Evolutionary conservation across 768 basidiomycete species (phyloP), one percentile per base, ranked within the genome.

Genomic region (Leccinum olivaceopallidum): DNA sequence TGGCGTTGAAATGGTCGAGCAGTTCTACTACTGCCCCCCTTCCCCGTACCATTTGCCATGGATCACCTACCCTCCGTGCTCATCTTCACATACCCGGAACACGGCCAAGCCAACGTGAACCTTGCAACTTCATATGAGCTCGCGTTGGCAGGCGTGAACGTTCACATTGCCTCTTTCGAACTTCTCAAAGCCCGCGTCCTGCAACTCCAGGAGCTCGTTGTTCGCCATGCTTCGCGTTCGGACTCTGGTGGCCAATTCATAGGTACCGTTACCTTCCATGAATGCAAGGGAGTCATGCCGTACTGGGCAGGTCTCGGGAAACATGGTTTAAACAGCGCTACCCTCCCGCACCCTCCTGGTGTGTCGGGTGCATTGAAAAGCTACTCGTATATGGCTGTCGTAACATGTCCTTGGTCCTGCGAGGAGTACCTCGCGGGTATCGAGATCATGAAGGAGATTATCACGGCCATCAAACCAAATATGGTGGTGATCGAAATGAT

Each of bases 41-140:
- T 16, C 9, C 16, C n/a, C 52, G 32, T 53, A 30, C n/a, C n/a
- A n/a, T 34, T 7, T 13, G 4, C 16, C 32, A 53, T 53, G 52
- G 32, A 20, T 24, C 7, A n/a, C 20, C 30, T 20, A 7, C 32
- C 52, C 16, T 20, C 32, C 12, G 61, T 60, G 39, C 61, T 66
- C 50, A n/a, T 66, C 4, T 58, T 58, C 6, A 66, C 58, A 18
- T 55, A 51, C 37, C 36, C 58, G 14, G 63, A 65, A 49, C 32
- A 57, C 6, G 59, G 63, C 3, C 63, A 60, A 52, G 30, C 52
- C 12, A 53, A 53, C 12, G 52, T 53, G 52, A 53, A 53, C 52
- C 32, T 53, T 16, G 30, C 65, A 14, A 63, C 56, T 7, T 24
- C 65, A 6, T 66, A 66, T 4, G 65, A 66, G n/a, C 65, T 66